A percentile compares a stretch with the other conserved stretches of the same genome.
Conservation (phyloP, 305 asterid genomes). For the Salvia sclarea region DNA sequence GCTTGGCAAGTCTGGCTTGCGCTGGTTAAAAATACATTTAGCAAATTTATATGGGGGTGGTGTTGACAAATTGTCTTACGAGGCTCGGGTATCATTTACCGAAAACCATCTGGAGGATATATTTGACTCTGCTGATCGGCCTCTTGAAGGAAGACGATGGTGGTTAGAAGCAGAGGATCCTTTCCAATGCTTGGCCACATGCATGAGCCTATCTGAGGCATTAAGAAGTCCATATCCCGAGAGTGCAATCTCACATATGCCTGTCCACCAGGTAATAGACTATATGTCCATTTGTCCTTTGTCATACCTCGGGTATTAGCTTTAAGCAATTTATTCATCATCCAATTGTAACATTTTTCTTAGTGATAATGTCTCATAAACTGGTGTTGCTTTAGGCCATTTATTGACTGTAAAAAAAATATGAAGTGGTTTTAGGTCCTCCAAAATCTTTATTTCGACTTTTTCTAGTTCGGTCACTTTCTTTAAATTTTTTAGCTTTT, state of each 20-base stretch:
- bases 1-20: conserved; percentile 83
- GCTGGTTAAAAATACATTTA: conserved; percentile 84
- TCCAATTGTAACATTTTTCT: not conserved
- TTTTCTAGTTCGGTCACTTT: not conserved
- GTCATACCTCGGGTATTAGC: not conserved
- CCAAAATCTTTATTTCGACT: too few species aligned
- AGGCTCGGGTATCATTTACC: conserved; percentile 74
- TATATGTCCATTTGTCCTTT: too few species aligned
- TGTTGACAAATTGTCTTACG: conserved; percentile 85
- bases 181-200: conserved; percentile 90
- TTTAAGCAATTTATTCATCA: not conserved
- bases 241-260: conserved; percentile 68
- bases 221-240: conserved; percentile 83
- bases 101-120: conserved; percentile 84
- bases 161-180: conserved; percentile 98
- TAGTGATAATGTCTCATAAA: too few species aligned
- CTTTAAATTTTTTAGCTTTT: conserved; percentile 2
- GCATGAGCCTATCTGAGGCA: conserved; percentile 81
- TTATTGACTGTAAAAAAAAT: not conserved
- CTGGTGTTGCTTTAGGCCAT: not conserved
- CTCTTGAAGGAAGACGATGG: conserved; percentile 96
- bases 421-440: too few species aligned
- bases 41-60: conserved; percentile 93
- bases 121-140: conserved; percentile 95
- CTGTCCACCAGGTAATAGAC: conserved; percentile 82